phyloP scores from a whole-genome alignment of 306 rosid species.

The Gleditsia sinensis region DNA sequence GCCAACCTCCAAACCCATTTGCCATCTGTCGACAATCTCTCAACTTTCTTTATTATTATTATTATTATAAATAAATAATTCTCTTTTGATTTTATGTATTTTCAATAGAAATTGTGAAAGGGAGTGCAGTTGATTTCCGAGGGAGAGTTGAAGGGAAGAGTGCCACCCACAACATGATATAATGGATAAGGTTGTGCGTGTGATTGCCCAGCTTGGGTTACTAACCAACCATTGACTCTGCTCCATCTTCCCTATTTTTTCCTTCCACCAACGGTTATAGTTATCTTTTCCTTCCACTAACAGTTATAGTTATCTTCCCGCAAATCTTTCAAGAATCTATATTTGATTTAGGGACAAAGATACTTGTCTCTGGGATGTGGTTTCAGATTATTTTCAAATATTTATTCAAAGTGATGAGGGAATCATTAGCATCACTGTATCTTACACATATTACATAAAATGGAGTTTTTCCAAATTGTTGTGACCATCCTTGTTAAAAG shows the following conservation, averaged over 20 bases:
- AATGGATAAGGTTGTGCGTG: too few relatives aligned
- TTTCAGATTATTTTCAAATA: background rate
- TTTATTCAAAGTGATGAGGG: background rate
- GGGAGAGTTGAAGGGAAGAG: too few relatives aligned
- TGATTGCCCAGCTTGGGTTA: background rate
- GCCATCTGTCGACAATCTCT: conserved; percentile 35
- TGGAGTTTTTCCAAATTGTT: background rate
- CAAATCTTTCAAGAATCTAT: conserved; percentile 27
- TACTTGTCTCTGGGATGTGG: background rate
- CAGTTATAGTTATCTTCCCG: background rate
- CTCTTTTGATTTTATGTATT: too few relatives aligned
- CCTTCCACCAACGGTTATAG: background rate
- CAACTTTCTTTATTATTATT: too few relatives aligned
- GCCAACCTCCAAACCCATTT: conserved; percentile 25
- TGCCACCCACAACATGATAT: too few relatives aligned
- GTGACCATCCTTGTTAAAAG: background rate
- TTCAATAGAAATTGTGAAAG: too few relatives aligned
- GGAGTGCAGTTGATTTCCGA: too few relatives aligned
- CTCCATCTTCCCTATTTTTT: background rate
- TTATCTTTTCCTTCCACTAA: too few relatives aligned
- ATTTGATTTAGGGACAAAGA: background rate
- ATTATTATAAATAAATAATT: too few relatives aligned
- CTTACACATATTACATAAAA: background rate
- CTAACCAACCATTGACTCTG: background rate
- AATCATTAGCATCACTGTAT: background rate